phyloP scores from a whole-genome alignment of 2,329 filamentous ascomycete species.

The Trichoderma sp. region DNA sequence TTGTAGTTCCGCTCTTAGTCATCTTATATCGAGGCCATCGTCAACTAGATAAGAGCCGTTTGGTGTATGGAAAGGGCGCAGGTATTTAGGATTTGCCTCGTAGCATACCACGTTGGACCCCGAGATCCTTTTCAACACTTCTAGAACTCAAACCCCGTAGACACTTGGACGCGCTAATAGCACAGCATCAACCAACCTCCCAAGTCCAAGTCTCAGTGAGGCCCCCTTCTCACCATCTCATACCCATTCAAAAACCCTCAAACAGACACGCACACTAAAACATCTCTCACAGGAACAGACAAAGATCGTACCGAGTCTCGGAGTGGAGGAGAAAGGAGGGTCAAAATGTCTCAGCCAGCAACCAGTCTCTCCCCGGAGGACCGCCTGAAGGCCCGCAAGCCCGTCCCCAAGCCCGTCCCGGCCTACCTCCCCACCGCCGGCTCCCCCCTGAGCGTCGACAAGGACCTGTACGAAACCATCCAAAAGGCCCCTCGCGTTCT shows the following conservation, averaged over 20 bases:
- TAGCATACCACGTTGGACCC: too few relatives aligned
- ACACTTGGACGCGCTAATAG: background rate
- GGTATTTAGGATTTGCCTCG: background rate
- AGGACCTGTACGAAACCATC: constrained; percentile 61
- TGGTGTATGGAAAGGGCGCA: background rate
- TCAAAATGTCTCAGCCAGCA: constrained; percentile 27
- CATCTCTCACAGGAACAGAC: background rate
- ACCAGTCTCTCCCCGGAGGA: constrained; percentile 35
- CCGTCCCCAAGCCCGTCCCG: constrained; percentile 52
- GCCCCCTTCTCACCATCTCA: background rate
- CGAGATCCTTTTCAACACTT: too few relatives aligned
- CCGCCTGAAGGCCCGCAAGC: constrained; percentile 48
- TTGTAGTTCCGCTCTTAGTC: too few relatives aligned
- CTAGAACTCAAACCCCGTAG: too few relatives aligned
- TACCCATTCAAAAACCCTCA: background rate
- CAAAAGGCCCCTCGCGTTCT: constrained; percentile 50
- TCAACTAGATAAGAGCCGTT: too few relatives aligned
- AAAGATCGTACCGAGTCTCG: background rate
- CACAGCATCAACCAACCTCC: background rate
- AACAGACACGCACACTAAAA: background rate
- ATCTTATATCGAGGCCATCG: too few relatives aligned
- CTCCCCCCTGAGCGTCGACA: constrained; percentile 50
- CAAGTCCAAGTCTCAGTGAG: background rate
- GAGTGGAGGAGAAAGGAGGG: background rate
- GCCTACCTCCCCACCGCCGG: constrained; percentile 51